Conservation (phyloP, 306 rosid species). For the Cicer arietinum region DNA sequence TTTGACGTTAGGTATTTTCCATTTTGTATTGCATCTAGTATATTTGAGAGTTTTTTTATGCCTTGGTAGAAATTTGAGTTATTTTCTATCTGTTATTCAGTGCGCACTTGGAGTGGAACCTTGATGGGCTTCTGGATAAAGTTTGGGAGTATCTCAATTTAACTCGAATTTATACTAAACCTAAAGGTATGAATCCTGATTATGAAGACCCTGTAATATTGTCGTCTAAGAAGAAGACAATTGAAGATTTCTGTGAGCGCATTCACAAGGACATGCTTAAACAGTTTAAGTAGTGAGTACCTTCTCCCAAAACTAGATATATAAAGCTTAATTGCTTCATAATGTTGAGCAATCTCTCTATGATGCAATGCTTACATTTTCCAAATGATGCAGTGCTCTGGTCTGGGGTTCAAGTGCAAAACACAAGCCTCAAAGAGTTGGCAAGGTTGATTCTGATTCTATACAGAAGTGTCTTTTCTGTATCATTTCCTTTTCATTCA, state of each 20-base stretch:
- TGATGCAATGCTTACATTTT: slow-evolving; percentile 36
- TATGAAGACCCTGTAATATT: slow-evolving; percentile 98
- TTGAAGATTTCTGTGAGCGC: slow-evolving; percentile 90
- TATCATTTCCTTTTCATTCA: slow-evolving; percentile 21
- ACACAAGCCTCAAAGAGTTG: slow-evolving; percentile 98
- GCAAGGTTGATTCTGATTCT: slow-evolving; percentile 67
- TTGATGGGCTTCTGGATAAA: slow-evolving; percentile 94
- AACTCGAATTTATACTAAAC: slow-evolving; percentile 96
- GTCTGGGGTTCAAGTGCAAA: slow-evolving; percentile 98
- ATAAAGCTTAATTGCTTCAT: slow-evolving; percentile 31
- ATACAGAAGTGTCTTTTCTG: slow-evolving; percentile 5
- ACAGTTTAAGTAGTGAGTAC: slow-evolving; percentile 90
- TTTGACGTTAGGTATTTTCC: background rate
- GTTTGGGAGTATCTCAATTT: slow-evolving; percentile 90
- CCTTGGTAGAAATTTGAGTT: slow-evolving; percentile 11
- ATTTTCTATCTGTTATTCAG: slow-evolving; percentile 59
- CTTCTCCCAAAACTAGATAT: slow-evolving; percentile 31
- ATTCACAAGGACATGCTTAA: slow-evolving; percentile 94
- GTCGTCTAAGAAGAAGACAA: slow-evolving; percentile 84
- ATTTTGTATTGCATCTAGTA: slow-evolving; percentile 24
- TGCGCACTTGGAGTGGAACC: slow-evolving; percentile 99
- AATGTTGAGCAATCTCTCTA: slow-evolving; percentile 4
- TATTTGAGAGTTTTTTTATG: slow-evolving; percentile 8
- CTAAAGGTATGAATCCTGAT: slow-evolving; percentile 99
- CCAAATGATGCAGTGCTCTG: slow-evolving; percentile 72